Evolutionary conservation across 345 rosid species (phyloP).

Genomic region (Tarenaya hassleriana): DNA sequence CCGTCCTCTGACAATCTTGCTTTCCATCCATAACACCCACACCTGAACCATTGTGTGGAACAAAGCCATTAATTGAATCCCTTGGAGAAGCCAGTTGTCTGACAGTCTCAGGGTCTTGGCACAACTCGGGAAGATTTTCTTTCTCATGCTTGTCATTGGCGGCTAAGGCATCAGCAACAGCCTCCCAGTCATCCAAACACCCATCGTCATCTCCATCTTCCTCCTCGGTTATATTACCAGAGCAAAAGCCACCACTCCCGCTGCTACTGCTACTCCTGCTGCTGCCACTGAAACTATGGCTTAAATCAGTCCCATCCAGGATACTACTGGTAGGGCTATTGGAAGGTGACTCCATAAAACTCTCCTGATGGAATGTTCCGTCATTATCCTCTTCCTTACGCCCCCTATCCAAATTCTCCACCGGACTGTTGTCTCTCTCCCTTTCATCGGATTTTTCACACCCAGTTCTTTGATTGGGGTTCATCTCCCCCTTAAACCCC

Average conservation of each 20-base stretch:
- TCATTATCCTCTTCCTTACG: slow-evolving; percentile 30
- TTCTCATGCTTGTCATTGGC: slow-evolving; percentile 43
- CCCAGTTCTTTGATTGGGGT: slow-evolving; percentile 11
- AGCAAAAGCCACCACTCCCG: slow-evolving; percentile 78
- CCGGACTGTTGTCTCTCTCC: slow-evolving; percentile 16
- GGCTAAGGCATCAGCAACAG: slow-evolving; percentile 89
- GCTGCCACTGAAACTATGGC: slow-evolving; percentile 46
- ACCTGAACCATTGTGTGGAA: slow-evolving; percentile 13
- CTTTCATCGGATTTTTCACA: slow-evolving; percentile 24
- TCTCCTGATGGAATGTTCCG: slow-evolving; percentile 39
- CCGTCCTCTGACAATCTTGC: slow-evolving; percentile 24
- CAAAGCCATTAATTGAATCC: slow-evolving; percentile 11
- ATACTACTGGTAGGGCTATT: slow-evolving; percentile 43
- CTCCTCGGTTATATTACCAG: slow-evolving; percentile 78
- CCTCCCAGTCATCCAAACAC: slow-evolving; percentile 96
- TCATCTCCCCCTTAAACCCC: slow-evolving; percentile 40
- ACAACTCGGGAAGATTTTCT: slow-evolving; percentile 24
- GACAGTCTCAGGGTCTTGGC: slow-evolving; percentile 22
- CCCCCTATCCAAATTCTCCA: slow-evolving; percentile 38
- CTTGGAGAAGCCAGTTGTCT: slow-evolving; percentile 21
- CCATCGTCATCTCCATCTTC: slow-evolving; percentile 59
- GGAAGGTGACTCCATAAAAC: slow-evolving; percentile 47
- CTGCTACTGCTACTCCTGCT: slow-evolving; percentile 52
- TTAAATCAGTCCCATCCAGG: slow-evolving; percentile 33
- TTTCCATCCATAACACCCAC: slow-evolving; percentile 25